Base-by-base conservation (phyloP, 768 basidiomycete genomes). In the Coprinellus aureogranulatus region DNA sequence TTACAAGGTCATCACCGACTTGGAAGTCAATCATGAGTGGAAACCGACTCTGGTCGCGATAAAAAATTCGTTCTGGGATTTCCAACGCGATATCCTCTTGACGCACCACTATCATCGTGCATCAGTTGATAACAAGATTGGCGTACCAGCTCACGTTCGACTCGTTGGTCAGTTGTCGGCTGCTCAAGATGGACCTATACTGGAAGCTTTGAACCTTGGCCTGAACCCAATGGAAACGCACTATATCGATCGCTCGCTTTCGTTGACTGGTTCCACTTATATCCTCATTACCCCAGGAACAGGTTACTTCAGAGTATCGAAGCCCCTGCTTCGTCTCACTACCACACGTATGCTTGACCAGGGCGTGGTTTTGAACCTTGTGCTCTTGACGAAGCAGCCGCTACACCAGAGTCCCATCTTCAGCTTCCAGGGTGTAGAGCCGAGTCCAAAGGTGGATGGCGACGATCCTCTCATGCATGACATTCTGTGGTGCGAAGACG, bases 281-380 rank as follows among this genome's bases (percentile, higher is more conserved):
- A 83, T 94, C 45, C 68, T 98, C 42, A 85, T 98, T 61, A 95
- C 94, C 1, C 95, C 97, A 0, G 97, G 96, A 0, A 92, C 94
- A 2, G 93, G 93, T 2, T 92, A 92, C 70, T 98, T 94, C 69
- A 85, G 89, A 26, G 97, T 98, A 3, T 89, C 89, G 54, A 98
- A 96, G 69, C 84, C 86, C 58, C 81, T 98, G 2, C 79, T 99
- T 18, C 85, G 94, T 11, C 76, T 98, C 55, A 98, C 97, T 0
- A 97, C 94, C 2, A 93, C 92, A 26, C 83, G 97, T 16, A 86
- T 98, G 81, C 80, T 97, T 22, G 94, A 94, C 67, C 94, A 97
- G 68, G 97, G 97, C 0, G 90, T 96, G 63, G 86, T 88, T 1
- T 73, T 97, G 8, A 92, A 98, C 66, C 81, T 98, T 41, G 84